These are phyloP conservation scores for Talinum fruticosum DNA, from an alignment of 148 eudicot species.

Conservation along the genomic window DNA sequence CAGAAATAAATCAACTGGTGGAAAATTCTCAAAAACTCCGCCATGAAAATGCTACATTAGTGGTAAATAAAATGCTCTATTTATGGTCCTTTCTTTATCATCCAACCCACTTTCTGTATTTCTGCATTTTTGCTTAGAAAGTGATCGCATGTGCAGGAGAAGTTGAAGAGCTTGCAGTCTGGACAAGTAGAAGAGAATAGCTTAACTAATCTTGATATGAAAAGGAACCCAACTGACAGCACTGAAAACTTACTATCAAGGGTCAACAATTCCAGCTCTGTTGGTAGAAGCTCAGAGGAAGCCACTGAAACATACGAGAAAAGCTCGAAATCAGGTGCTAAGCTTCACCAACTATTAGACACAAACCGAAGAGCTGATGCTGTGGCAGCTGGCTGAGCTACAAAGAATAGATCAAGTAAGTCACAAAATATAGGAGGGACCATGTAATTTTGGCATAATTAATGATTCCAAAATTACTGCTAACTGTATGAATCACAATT, in stretches of 20 bases:
- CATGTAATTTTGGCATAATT: conserved; percentile 63
- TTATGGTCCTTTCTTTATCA: not conserved
- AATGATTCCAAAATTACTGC: conserved; percentile 52
- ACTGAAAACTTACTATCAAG: conserved; percentile 82
- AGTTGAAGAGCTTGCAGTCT: conserved; percentile 37
- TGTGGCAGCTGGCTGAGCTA: conserved; percentile 72
- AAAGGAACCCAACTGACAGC: conserved; percentile 37
- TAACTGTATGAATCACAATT: conserved; percentile 36
- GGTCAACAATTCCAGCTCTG: conserved; percentile 60
- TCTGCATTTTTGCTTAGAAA: conserved; percentile 10
- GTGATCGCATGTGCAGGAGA: conserved; percentile 47
- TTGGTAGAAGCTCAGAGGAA: conserved; percentile 41
- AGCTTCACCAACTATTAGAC: conserved; percentile 77
- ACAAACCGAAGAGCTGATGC: conserved; percentile 67
- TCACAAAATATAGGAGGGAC: conserved; percentile 20
- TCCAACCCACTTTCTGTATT: not conserved
- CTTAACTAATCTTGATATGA: conserved; percentile 25
- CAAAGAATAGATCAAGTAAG: conserved; percentile 13
- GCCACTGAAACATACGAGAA: conserved; percentile 43
- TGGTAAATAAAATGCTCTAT: conserved; percentile 36
- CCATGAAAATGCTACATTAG: conserved; percentile 60
- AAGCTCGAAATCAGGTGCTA: conserved; percentile 55
- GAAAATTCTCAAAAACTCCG: conserved; percentile 69
- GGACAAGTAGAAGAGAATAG: conserved; percentile 32
- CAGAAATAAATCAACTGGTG: conserved; percentile 56